Base-by-base conservation (phyloP, 768 basidiomycete species). In the Amanita jacksonii region DNA sequence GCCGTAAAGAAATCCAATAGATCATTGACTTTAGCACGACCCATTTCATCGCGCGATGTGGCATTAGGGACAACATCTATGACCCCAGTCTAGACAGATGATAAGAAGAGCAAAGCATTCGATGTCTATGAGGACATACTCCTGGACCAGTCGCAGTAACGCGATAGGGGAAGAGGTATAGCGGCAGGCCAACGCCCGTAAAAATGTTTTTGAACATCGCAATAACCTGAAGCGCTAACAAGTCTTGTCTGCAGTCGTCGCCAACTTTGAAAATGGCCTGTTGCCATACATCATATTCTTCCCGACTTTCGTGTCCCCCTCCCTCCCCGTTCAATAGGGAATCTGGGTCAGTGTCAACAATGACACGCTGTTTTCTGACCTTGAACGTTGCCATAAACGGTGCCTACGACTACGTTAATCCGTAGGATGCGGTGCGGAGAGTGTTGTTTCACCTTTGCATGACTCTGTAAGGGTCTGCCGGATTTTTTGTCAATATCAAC, bases 321-420 rank as follows among this genome's bases (percentile, higher is more conserved):
- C 70, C 76, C 16, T 77, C 71, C 3, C 68, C 77, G 20, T 82
- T 74, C 40, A 89, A 59, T 20, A 92, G 66, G 13, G 80, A 79
- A 47, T 91, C 85, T 0, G 86, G 79, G 55, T 91, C 74, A 8
- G 72, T 71, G 48, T 79, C 67, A 16, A 89, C 63, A 16, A 79
- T 74, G 18, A 82, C 57, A 4, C 76, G 71, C 50, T 92, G 84
- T 60, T 97, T 94, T 45, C 87, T 77, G 18, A 99, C 96, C 69
- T 94, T 96, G 73, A 99, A 99, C 1, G 94, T 97, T 1, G 96
- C 96, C 96, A 99, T 98, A 68, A 99, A 99, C 0, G 96, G 96
- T 8, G 96, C 93, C 92, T 97, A 47, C 13, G n/a, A n/a, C 47
- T 51, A 5, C 43, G 23, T 40, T 18, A 43, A 33, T 31, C 10